Base-by-base conservation (phyloP, 2,329 filamentous ascomycete genomes). In the Chrysosporium queenslandicum region DNA sequence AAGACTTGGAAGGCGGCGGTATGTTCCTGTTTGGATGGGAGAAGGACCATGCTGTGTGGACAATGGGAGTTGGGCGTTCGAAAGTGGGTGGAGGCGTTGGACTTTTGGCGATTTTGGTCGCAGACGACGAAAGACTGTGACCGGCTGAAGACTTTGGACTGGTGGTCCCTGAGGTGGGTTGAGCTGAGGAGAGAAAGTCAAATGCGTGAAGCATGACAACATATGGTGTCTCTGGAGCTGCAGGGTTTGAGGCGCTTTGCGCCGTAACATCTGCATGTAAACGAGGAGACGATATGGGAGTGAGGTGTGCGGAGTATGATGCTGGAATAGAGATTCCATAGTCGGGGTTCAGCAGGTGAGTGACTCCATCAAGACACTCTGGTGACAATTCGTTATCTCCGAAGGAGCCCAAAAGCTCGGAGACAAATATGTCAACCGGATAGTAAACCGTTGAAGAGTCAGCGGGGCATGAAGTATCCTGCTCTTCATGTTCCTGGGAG, bases 351-450 rank as follows among this genome's bases (percentile, higher is more conserved):
- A 98, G 73, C 40, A 97, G 86, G 62, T 91, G 85, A 65, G 96
- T 91, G 46, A 97, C 90, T 41, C 92, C 92, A 66, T 98, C 92
- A 9, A 98, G 77, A 63, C 92, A 98, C 71, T 98, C 92, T 0
- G 92, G 92, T 0, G 88, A 95, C 8, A 98, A 80, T 69, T 98
- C 92, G 64, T 98, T 98, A 70, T 98, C 92, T 21, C 84, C 92
- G 64, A 97, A 98, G 1, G 90, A 96, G 34, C 69, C 92, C 0
- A 98, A 79, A 0, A 98, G 80, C 68, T 98, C 92, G 2, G 90
- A 96, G 25, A 98, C 82, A 2, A 98, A 74, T 51, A 98, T 95
- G 66, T 98, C 92, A 39, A 98, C 68, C 18, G 68, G 69, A 37
- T 68, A 68, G 41, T 66, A 56, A 20, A 55, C 37, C 52, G 41